Base-by-base conservation (phyloP, 768 basidiomycete genomes). In the Terana coerulea region DNA sequence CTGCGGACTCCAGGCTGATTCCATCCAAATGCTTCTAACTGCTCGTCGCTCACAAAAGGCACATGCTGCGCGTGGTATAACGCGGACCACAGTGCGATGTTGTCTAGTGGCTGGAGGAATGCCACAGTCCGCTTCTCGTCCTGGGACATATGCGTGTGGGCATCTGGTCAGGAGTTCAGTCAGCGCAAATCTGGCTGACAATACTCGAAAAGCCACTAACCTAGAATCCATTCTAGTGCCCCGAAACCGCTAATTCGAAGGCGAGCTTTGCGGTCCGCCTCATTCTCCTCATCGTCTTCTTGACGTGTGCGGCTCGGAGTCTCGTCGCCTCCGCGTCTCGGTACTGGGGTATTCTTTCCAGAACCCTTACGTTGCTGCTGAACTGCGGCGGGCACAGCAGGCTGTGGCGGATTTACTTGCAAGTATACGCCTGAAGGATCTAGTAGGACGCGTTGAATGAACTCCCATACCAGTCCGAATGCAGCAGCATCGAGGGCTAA, bases 1-100 rank as follows among this genome's bases (percentile, higher is more conserved):
- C 83, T 78, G 15, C 93, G 78, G 26, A 92, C 85, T 34, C 73
- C 75, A 2, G 91, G 88, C 58, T 93, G 89, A 2, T 66, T 73
- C 29, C 69, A 72, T 1, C 89, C 90, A 55, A 87, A 80, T 42
- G 69, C 68, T 43, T 75, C 72, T 4, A 74, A 54, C 1, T 68
- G 48, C 22, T 53, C 52, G 30, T 53, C 52, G 6, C 26, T 68
- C 12, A 67, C 64, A 62, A 76, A 80, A 0, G 75, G 74, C 28
- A 72, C 73, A 8, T 53, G 59, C 53, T 69, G 69, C 1, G 63
- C 70, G 26, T 76, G 73, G 55, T 76, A 75, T 6, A 85, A 68
- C 2, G 74, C 72, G 12, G 79, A 80, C 86, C 83, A 94, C 24
- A 84, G 69, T 2, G 65, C 72, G 29, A 78, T 73, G 56, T 77